Base-by-base conservation (phyloP, 139 green algal genomes). In the Parachlorella kessleri region DNA sequence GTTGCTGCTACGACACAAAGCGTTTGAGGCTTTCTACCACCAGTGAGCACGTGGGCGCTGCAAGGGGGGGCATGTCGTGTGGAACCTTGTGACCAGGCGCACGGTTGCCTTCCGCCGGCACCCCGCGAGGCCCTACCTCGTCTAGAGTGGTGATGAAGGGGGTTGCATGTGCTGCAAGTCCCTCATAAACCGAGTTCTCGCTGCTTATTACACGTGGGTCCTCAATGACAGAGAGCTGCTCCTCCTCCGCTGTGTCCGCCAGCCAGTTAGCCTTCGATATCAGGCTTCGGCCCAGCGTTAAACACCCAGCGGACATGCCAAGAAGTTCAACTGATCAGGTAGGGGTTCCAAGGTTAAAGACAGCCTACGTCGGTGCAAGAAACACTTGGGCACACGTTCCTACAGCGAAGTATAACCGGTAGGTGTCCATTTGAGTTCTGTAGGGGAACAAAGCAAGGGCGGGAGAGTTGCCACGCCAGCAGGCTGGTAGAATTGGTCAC, bases 141-240 rank as follows among this genome's bases (percentile, higher is more conserved):
- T 84, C 78, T 21, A 84, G 37, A 24, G 76, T 74, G 38, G 42
- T 40, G 3, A 84, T 66, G 39, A 84, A 84, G 9, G 78, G 70
- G 7, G 78, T 84, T 41, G 63, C 72, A 32, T 83, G 78, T 8
- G 39, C 37, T 0, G 72, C 72, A 14, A 83, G 14, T 2, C 67
- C 26, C 0, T 73, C 55, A 37, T 74, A 83, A 26, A 83, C 53
- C 0, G 42, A 48, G 10, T 28, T 3, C 55, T 83, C 78, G 1
- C 30, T 28, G 6, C 26, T 37, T 3, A 73, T 64, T 26, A 76
- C 66, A 1, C 32, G 9, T 24, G 53, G 30, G 55, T 83, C 78
- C 1, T 83, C 70, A 6, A 28, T 26, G 3, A 83, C 78, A 1
- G 41, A 8, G 39, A 73, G 75, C 75, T 66, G 48, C 21, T 59